Percentiles rank a stretch among this genome's conserved stretches.
These are phyloP conservation scores for Achaetomium macrosporum DNA, from an alignment of 2,329 filamentous ascomycete species.

Conservation along the genomic window DNA sequence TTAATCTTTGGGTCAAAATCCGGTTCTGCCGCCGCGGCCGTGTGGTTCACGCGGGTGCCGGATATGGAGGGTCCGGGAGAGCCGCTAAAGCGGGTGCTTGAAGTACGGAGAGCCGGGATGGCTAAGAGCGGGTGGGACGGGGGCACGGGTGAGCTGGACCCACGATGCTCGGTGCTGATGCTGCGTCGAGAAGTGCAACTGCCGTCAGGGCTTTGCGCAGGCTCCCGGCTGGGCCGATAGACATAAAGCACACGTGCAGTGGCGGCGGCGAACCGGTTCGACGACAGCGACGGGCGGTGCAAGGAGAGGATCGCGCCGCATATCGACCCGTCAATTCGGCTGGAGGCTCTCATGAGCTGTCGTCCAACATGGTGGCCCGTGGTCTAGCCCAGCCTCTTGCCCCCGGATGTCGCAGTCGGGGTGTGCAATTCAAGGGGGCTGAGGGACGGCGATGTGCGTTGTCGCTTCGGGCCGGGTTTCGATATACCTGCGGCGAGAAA, in stretches of 20 bases:
- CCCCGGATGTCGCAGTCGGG: slow-evolving; percentile 12
- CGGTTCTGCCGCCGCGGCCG: slow-evolving; percentile 12
- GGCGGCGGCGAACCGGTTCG: slow-evolving; percentile 23
- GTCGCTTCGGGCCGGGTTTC: slow-evolving; percentile 5
- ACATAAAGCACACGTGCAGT: background rate
- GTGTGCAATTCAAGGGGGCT: background rate
- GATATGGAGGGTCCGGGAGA: slow-evolving; percentile 19
- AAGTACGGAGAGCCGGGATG: slow-evolving; percentile 11
- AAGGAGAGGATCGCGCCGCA: slow-evolving; percentile 51
- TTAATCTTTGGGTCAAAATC: background rate
- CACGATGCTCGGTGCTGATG: background rate
- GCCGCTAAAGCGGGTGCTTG: slow-evolving; percentile 11
- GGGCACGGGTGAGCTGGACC: background rate
- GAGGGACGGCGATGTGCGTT: background rate
- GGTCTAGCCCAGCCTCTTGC: slow-evolving; percentile 27
- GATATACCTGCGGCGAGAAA: slow-evolving; percentile 10
- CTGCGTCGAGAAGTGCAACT: slow-evolving; percentile 4
- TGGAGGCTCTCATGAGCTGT: slow-evolving; percentile 55
- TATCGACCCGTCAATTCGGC: slow-evolving; percentile 55
- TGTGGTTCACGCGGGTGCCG: slow-evolving; percentile 15
- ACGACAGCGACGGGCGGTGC: slow-evolving; percentile 38
- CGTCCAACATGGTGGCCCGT: slow-evolving; percentile 43
- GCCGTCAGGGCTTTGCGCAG: slow-evolving; percentile 8
- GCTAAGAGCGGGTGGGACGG: slow-evolving; percentile 7
- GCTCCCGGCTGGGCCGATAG: slow-evolving; percentile 12